Evolutionary conservation across 257 asterid genomes (phyloP).

Genomic region (Linaria vulgaris): DNA sequence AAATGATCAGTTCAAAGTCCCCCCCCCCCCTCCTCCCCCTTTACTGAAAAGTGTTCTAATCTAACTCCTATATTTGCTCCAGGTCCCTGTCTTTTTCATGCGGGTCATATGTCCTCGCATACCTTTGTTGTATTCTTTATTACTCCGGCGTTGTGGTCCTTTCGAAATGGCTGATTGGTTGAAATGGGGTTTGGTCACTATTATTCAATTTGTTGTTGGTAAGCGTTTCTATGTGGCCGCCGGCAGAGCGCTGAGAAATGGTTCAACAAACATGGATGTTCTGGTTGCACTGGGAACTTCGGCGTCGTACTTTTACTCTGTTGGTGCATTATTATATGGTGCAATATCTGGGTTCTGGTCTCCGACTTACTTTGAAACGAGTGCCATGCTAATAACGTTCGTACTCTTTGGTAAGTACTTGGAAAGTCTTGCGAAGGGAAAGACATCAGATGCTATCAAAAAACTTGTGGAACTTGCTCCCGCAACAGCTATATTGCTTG

Average conservation of each 20-base stretch:
- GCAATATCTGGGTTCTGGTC: constrained; percentile 91
- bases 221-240: constrained; percentile 98
- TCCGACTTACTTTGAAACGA: constrained; percentile 93
- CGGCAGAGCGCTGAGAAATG: constrained; percentile 92
- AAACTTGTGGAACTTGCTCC: constrained; percentile 96
- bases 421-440: constrained; percentile 95
- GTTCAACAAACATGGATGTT: constrained; percentile 99
- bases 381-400: constrained; percentile 97
- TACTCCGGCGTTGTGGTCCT: constrained; percentile 91
- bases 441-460: constrained; percentile 95
- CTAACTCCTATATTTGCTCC: constrained; percentile 33
- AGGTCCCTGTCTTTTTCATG: constrained; percentile 94
- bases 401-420: constrained; percentile 92
- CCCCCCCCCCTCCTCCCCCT: constrained; percentile 13
- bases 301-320: constrained; percentile 93
- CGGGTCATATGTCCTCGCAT: constrained; percentile 86
- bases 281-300: constrained; percentile 95
- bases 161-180: constrained; percentile 98
- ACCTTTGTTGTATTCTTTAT: constrained; percentile 77
- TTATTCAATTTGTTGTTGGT: constrained; percentile 89
- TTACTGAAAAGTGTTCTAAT: constrained; percentile 7
- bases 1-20: constrained; percentile 14
- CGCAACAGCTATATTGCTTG: constrained; percentile 77
- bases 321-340: constrained; percentile 81
- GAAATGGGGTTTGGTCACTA: constrained; percentile 83